A percentile compares a stretch with the other conserved stretches of the same genome.
These are phyloP conservation scores for Nicotiana paniculata DNA, from an alignment of 257 asterid genomes.

Conservation along the genomic window DNA sequence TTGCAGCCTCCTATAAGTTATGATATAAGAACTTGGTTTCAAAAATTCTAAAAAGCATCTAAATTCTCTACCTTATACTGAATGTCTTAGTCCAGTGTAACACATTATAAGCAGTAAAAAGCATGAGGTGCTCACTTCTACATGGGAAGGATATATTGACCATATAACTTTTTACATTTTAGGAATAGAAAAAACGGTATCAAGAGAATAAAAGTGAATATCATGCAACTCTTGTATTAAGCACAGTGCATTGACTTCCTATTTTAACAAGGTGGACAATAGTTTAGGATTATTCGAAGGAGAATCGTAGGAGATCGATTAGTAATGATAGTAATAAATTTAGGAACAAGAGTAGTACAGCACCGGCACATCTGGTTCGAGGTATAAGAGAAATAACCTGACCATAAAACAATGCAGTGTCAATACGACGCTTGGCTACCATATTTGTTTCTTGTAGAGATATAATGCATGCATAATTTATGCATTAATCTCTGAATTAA, in stretches of 20 bases:
- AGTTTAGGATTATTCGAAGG: neutral
- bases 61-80: neutral
- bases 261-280: neutral
- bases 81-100: neutral
- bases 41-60: neutral
- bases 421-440: neutral
- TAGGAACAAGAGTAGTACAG: neutral
- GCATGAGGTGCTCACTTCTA: neutral
- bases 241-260: neutral
- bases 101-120: neutral
- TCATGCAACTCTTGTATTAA: neutral
- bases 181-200: neutral
- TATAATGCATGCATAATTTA: neutral
- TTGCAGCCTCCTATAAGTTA: neutral
- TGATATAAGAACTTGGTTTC: neutral
- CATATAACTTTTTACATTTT: neutral
- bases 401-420: neutral
- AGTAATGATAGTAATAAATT: constrained; percentile 1
- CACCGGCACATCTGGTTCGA: neutral
- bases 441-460: neutral
- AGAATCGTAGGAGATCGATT: neutral
- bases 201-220: neutral
- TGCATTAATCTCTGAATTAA: neutral
- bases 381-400: neutral
- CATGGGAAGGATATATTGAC: neutral